Conservation (phyloP, 169 alveolate species). For the Plasmodium gonderi region DNA sequence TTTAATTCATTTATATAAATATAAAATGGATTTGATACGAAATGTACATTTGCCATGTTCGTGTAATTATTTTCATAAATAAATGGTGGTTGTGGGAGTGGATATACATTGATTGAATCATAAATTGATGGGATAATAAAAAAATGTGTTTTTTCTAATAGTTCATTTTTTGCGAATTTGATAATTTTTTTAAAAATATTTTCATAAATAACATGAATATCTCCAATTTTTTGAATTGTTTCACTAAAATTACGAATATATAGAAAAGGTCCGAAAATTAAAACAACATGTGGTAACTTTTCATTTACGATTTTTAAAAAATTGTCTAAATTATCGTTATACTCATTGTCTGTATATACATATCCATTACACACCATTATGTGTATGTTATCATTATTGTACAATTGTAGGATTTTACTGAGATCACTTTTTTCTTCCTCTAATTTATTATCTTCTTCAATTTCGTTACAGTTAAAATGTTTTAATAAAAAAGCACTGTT, state of each 20-base stretch:
- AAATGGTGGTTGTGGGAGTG: slow-evolving; percentile 75
- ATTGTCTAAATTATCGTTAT: slow-evolving; percentile 55
- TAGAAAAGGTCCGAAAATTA: slow-evolving; percentile 76
- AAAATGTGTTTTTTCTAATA: slow-evolving; percentile 73
- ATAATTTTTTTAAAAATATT: slow-evolving; percentile 58
- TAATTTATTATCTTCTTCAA: slow-evolving; percentile 49
- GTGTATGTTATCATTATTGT: slow-evolving; percentile 72
- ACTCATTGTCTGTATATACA: slow-evolving; percentile 55
- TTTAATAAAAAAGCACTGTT: slow-evolving; percentile 41
- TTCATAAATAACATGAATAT: slow-evolving; percentile 65
- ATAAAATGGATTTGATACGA: slow-evolving; percentile 63
- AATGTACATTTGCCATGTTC: slow-evolving; percentile 56
- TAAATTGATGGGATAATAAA: slow-evolving; percentile 68
- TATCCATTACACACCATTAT: slow-evolving; percentile 74
- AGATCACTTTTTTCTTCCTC: slow-evolving; percentile 4
- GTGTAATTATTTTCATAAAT: slow-evolving; percentile 41
- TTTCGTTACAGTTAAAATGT: slow-evolving; percentile 69
- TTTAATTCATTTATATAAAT: slow-evolving; percentile 72
- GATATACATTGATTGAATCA: slow-evolving; percentile 72
- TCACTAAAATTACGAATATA: slow-evolving; percentile 74
- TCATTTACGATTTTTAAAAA: slow-evolving; percentile 68
- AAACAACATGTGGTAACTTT: slow-evolving; percentile 72
- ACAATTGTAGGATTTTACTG: slow-evolving; percentile 32
- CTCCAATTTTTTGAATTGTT: slow-evolving; percentile 75
- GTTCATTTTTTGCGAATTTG: slow-evolving; percentile 72